Percentiles rank a stretch among this genome's conserved stretches.
phyloP scores from a whole-genome alignment of 1,139 yeast genomes.

The Eremothecium gossypii region DNA sequence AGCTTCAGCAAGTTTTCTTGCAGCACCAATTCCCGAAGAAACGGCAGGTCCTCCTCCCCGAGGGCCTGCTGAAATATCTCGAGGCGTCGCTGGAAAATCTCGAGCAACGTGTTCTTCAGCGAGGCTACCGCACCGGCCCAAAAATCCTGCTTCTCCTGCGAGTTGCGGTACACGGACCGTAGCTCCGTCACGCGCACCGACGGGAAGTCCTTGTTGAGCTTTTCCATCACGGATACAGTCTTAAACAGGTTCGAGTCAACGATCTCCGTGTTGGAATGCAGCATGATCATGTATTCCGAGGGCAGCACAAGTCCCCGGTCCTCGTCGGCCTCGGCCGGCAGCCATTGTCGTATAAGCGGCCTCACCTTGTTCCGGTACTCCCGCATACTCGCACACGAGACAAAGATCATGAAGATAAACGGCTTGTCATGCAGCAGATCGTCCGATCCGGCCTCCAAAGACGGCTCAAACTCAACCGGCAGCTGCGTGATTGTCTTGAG shows the following conservation, averaged over 20 bases:
- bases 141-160: conserved; percentile 23
- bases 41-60: conserved; percentile 7
- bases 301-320: conserved; percentile 7
- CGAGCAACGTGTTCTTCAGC: conserved; percentile 18
- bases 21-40: conserved; percentile 8
- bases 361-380: conserved; percentile 71
- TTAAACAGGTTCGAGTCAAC: conserved; percentile 27
- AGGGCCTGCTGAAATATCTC: conserved; percentile 5
- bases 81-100: conserved; percentile 22
- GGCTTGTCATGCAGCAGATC: conserved; percentile 32
- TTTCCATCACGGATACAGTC: conserved; percentile 24
- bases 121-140: conserved; percentile 22
- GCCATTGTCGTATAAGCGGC: conserved; percentile 78
- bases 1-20: conserved; percentile 22
- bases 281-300: conserved; percentile 19
- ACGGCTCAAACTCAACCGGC: conserved; percentile 53
- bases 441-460: conserved; percentile 27
- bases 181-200: conserved; percentile 20
- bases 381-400: conserved; percentile 59
- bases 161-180: conserved; percentile 28
- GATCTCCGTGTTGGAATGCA: conserved; percentile 26
- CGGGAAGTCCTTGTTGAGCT: conserved; percentile 28
- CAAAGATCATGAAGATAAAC: conserved; percentile 58
- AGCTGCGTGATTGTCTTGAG: conserved; percentile 60
- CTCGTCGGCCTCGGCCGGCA: conserved; percentile 35